Conservation (phyloP, 169 alveolate genomes). For the Condylostoma magnum region DNA sequence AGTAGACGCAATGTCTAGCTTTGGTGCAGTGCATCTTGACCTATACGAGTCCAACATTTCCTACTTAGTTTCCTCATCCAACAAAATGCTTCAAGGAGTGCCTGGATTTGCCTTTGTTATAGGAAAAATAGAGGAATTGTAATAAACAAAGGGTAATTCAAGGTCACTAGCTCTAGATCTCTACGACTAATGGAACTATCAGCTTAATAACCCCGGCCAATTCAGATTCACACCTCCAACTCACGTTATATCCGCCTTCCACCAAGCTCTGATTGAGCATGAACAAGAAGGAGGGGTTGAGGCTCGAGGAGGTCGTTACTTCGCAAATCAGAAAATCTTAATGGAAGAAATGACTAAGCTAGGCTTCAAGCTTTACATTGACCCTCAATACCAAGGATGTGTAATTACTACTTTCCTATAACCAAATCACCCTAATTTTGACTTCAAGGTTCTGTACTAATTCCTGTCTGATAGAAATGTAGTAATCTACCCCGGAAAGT, state of each 20-base stretch:
- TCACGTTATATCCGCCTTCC: conserved; percentile 54
- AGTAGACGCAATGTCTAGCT: conserved; percentile 60
- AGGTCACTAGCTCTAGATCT: conserved; percentile 54
- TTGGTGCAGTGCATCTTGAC: conserved; percentile 57
- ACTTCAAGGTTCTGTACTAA: conserved; percentile 41
- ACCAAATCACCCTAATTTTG: conserved; percentile 50
- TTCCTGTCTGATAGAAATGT: conserved; percentile 35
- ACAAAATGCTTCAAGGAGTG: conserved; percentile 62
- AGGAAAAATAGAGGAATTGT: conserved; percentile 21
- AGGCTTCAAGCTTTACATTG: conserved; percentile 50
- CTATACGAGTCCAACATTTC: conserved; percentile 32
- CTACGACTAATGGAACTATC: conserved; percentile 51
- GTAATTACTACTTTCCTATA: conserved; percentile 49
- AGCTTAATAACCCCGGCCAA: conserved; percentile 33
- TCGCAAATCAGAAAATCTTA: conserved; percentile 33
- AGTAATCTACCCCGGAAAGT: conserved; percentile 70
- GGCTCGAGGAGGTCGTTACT: conserved; percentile 53
- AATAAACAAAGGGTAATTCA: conserved; percentile 48
- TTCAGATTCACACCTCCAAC: conserved; percentile 73
- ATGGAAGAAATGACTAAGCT: conserved; percentile 30
- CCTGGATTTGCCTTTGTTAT: conserved; percentile 67
- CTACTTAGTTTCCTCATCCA: conserved; percentile 48
- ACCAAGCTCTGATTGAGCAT: conserved; percentile 55
- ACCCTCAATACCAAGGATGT: conserved; percentile 34
- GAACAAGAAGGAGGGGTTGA: conserved; percentile 52